phyloP scores from a whole-genome alignment of 768 basidiomycete genomes.

The Melanogaster broomeanus region DNA sequence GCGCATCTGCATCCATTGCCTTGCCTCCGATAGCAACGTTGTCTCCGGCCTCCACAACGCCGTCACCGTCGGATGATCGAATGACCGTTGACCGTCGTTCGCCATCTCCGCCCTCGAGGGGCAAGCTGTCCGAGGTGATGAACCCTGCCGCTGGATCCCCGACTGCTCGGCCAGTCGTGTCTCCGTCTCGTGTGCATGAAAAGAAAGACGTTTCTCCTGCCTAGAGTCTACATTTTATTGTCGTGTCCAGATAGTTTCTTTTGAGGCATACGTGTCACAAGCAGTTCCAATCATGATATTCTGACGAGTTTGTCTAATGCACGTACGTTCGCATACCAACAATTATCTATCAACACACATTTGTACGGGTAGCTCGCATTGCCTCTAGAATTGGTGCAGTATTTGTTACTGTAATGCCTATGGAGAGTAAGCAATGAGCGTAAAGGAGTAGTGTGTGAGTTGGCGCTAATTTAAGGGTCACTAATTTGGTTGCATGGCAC shows the following conservation, averaged over 20 bases:
- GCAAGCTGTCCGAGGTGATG: conserved; percentile 55
- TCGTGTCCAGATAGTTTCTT: conserved; percentile 8
- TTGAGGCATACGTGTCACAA: conserved; percentile 5
- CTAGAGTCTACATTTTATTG: conserved; percentile 9
- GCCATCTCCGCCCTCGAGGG: conserved; percentile 49
- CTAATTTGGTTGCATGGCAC: neutral
- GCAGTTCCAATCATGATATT: conserved; percentile 6
- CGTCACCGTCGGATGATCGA: conserved; percentile 49
- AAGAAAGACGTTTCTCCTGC: conserved; percentile 32
- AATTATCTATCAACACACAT: conserved; percentile 30
- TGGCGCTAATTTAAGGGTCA: neutral
- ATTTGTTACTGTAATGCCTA: neutral
- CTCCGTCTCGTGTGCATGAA: conserved; percentile 46
- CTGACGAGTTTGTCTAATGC: conserved; percentile 26
- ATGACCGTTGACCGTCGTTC: conserved; percentile 44
- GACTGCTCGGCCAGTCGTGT: conserved; percentile 52
- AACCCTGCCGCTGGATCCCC: conserved; percentile 53
- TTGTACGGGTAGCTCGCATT: conserved; percentile 30
- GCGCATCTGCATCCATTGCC: conserved; percentile 43
- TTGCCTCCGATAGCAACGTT: conserved; percentile 73
- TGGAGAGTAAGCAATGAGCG: neutral
- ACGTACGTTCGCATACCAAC: conserved; percentile 16
- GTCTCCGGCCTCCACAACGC: conserved; percentile 58
- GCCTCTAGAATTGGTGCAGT: conserved; percentile 14
- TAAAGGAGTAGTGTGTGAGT: neutral